Evolutionary conservation across 2,329 filamentous ascomycete species (phyloP), one percentile per base, ranked within the genome.

Genomic region (Pseudocercospora cruenta): DNA sequence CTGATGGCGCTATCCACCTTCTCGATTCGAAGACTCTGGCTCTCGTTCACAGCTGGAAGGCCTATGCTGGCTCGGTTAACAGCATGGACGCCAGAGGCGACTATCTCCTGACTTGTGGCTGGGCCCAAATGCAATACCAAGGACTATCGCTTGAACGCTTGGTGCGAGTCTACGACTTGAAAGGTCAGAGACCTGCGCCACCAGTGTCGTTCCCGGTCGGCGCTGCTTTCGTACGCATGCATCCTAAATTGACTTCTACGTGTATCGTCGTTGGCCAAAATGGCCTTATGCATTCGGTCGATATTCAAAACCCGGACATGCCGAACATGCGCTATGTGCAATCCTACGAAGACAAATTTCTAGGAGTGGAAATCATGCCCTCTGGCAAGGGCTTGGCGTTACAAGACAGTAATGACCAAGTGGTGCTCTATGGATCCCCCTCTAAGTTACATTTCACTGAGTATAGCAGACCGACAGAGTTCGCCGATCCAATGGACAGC

Each of bases 21-120:
- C 84, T 99, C 22, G 94, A 97, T 75, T 87, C 94, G 0, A 83
- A 87, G 62, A 92, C 86, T 63, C 91, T 96, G 74, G 86, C 87
- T 49, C 85, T 97, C 4, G 84, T 95, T 71, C 96, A 94, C 77
- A 88, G 88, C 10, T 99, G 95, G 91, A 92, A 92, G 76, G 93
- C 94, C 0, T 95, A 99, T 76, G 90, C 90, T 1, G 91, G 92
- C 8, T 87, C 89, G 60, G 92, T 99, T 77, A 97, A 93, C 78
- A 94, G 98, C 78, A 97, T 99, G 92, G 95, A 99, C 81, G 93
- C 94, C 8, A 92, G 95, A 76, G 92, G 95, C 75, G 94, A 98
- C 78, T 95, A 95, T 71, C 88, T 99, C 62, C 91, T 98, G 22
- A 98, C 95, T 4, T 99, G 95, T 78, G 95, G 95, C 39, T 96